Conservation (phyloP, 1,284 basidiomycete species). For the Pseudozyma thailandica region DNA sequence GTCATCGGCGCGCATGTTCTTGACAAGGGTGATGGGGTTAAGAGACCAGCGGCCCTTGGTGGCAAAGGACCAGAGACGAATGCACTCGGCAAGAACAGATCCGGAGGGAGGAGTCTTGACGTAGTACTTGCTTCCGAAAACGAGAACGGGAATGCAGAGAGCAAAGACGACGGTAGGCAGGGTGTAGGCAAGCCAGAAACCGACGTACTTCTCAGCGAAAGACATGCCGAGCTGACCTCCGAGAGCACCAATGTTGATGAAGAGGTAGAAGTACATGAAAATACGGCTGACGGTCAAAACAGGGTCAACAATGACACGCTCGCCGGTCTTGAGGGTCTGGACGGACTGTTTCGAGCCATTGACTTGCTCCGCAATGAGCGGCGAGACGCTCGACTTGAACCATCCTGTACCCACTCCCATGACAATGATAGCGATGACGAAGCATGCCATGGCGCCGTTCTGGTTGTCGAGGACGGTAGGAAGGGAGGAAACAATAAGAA, state of each 20-base stretch:
- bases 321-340: slow-evolving; percentile 72
- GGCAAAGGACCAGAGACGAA: slow-evolving; percentile 64
- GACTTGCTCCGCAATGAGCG: slow-evolving; percentile 71
- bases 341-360: slow-evolving; percentile 58
- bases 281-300: slow-evolving; percentile 72
- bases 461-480: slow-evolving; percentile 76
- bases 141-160: slow-evolving; percentile 76
- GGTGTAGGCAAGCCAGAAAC: slow-evolving; percentile 70
- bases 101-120: slow-evolving; percentile 77
- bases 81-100: slow-evolving; percentile 77
- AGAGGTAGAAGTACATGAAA: slow-evolving; percentile 67
- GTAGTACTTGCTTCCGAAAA: slow-evolving; percentile 77
- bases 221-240: slow-evolving; percentile 69
- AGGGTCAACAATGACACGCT: slow-evolving; percentile 85
- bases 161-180: slow-evolving; percentile 70
- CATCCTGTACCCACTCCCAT: slow-evolving; percentile 75
- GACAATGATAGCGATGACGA: slow-evolving; percentile 69
- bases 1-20: slow-evolving; percentile 71
- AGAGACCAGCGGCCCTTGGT: slow-evolving; percentile 66
- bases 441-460: slow-evolving; percentile 74
- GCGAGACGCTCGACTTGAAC: slow-evolving; percentile 74
- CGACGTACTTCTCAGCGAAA: slow-evolving; percentile 68
- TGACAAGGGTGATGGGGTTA: slow-evolving; percentile 64
- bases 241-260: slow-evolving; percentile 66
- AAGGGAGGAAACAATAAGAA: slow-evolving; percentile 78